Evolutionary conservation across 768 basidiomycete species (phyloP), one percentile per base, ranked within the genome.

Genomic region (Termitomyces sp.): DNA sequence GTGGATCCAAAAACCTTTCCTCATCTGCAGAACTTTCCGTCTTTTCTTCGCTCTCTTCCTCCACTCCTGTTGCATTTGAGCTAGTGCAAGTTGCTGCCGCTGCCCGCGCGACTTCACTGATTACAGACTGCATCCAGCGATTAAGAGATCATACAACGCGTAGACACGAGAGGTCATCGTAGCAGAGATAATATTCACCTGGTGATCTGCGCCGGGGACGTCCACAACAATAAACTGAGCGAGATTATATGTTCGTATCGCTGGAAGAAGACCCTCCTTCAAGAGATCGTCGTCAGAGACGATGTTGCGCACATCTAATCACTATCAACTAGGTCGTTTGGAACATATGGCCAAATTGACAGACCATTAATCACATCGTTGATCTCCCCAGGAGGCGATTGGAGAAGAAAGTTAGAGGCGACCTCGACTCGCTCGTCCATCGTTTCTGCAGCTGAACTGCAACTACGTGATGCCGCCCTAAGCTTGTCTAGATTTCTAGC

Each of bases 321-420:
- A 59, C 27, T 52, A 53, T 32, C 18, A 27, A n/a, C n/a, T n/a
- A 37, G 49, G 48, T 36, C 27, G 24, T 48, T 31, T 42, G 12
- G 24, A 13, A 53, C 39, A 47, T 42, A 56, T 60, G 57, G 60
- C 48, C 57, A 44, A 41, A 46, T 61, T 56, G 49, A 46, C 72
- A 61, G 59, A 92, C 93, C 94, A 65, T 92, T 92, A 54, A 98
- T 77, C 18, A 97, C 94, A 74, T 98, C 95, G 71, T 96, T 97
- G 63, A 98, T 94, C 76, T 98, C 91, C 46, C 95, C 95, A 0
- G 95, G 95, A 26, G 95, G 95, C 1, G 92, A 86, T 69, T 97
- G 95, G 0, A 92, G 79, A 31, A 98, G 76, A 65, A 97, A 91
- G 32, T 78, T 78, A 26, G 90, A 86, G 24, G 89, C 94, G 8